These are phyloP conservation scores for Amanita pallidorosea DNA, from an alignment of 768 basidiomycete species.

Conservation along the genomic window DNA sequence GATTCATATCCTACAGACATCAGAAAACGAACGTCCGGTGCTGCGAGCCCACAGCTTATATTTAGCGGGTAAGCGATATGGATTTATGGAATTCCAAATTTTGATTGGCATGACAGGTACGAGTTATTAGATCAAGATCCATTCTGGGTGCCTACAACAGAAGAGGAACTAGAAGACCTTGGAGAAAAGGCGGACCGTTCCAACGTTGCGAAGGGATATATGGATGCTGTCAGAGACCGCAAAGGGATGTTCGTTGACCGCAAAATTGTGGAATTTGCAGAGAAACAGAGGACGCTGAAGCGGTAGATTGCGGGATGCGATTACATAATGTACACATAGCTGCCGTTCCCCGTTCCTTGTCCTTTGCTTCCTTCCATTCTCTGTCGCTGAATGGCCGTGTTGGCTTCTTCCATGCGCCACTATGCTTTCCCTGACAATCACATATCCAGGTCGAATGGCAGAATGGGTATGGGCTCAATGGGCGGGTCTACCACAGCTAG, in stretches of 20 bases:
- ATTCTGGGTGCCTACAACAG: constrained; percentile 96
- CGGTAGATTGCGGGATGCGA: constrained; percentile 23
- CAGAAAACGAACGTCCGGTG: constrained; percentile 90
- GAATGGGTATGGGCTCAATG: neutral
- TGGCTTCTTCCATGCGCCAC: constrained; percentile 21
- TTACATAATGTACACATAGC: constrained; percentile 5
- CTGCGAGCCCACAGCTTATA: constrained; percentile 93
- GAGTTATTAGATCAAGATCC: constrained; percentile 91
- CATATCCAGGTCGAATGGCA: constrained; percentile 1
- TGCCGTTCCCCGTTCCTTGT: constrained; percentile 9
- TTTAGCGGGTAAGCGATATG: constrained; percentile 69
- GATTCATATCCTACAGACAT: constrained; percentile 55
- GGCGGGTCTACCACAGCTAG: neutral
- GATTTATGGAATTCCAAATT: neutral
- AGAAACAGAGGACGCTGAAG: constrained; percentile 90
- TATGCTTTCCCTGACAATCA: constrained; percentile 13
- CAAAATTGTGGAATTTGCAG: constrained; percentile 92
- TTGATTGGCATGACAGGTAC: constrained; percentile 41
- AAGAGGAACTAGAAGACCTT: constrained; percentile 92
- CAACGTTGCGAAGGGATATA: constrained; percentile 89
- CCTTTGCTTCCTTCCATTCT: constrained; percentile 6
- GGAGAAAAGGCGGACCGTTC: constrained; percentile 91
- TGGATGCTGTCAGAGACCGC: constrained; percentile 82
- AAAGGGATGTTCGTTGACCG: constrained; percentile 95
- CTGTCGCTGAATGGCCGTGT: constrained; percentile 18